Evolutionary conservation across 441 rosid species (phyloP).

Genomic region (Populus hybrid): DNA sequence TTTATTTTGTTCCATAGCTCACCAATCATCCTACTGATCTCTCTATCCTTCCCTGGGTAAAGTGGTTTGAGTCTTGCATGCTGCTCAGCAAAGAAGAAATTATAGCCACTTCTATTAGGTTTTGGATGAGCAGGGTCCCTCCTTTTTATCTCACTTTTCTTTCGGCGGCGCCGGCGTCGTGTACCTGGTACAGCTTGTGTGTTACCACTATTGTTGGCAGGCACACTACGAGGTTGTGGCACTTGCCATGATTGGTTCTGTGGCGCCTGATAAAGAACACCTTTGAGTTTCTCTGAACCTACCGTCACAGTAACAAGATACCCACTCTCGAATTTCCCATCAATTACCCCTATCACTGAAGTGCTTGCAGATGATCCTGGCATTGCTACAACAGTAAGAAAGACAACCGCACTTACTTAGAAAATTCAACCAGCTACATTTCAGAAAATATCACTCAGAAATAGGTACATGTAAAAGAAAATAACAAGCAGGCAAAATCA

Average conservation of each 20-base stretch:
- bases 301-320: conserved; percentile 79
- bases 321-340: conserved; percentile 89
- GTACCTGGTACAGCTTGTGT: conserved; percentile 32
- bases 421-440: neutral
- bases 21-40: conserved; percentile 92
- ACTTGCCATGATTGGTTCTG: conserved; percentile 30
- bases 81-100: conserved; percentile 95
- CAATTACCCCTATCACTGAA: conserved; percentile 77
- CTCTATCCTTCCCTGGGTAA: conserved; percentile 90
- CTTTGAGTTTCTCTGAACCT: conserved; percentile 77
- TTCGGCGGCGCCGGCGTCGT: conserved; percentile 54
- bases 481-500: neutral
- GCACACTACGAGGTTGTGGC: conserved; percentile 30
- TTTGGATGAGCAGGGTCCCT: conserved; percentile 95
- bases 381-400: conserved; percentile 27
- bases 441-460: neutral
- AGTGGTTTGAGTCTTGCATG: conserved; percentile 85
- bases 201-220: conserved; percentile 27
- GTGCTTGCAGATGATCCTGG: conserved; percentile 38
- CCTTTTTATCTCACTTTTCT: conserved; percentile 80
- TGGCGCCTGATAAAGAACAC: conserved; percentile 73
- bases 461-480: neutral
- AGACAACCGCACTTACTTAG: too few species aligned
- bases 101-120: conserved; percentile 89
- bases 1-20: conserved; percentile 83